Evolutionary conservation across 129 eudicot species (phyloP).

Genomic region (Dittrichia graveolens): DNA sequence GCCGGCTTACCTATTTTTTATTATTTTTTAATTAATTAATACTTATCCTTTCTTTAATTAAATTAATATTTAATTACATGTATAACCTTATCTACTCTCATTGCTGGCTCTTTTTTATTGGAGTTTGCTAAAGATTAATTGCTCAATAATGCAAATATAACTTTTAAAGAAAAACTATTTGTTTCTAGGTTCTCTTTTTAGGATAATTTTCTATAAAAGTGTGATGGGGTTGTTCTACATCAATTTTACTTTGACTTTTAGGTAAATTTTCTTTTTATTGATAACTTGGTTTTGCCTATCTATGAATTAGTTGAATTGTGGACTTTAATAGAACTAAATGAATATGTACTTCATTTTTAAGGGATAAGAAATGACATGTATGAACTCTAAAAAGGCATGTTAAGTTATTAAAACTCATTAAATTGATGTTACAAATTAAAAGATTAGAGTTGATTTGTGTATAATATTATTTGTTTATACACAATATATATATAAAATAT

Average conservation of each 20-base stretch:
- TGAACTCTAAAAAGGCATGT: too few relatives aligned
- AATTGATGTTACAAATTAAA: too few relatives aligned
- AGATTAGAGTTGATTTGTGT: too few relatives aligned
- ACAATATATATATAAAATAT: too few relatives aligned
- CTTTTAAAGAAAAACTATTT: conserved; percentile 2
- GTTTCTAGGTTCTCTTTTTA: not conserved
- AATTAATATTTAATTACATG: not conserved
- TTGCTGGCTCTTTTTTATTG: conserved; percentile 27
- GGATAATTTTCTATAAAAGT: not conserved
- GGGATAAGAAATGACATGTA: too few relatives aligned
- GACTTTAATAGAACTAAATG: not conserved
- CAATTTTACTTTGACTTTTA: conserved; percentile 6
- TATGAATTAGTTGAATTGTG: too few relatives aligned
- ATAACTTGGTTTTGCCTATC: too few relatives aligned
- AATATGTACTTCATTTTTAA: not conserved
- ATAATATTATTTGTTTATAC: too few relatives aligned
- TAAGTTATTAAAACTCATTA: too few relatives aligned
- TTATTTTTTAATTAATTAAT: not conserved
- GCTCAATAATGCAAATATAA: not conserved
- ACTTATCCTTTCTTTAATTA: conserved; percentile 8
- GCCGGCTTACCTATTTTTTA: conserved; percentile 28
- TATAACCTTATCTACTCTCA: conserved; percentile 31
- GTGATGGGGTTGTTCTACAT: conserved; percentile 5
- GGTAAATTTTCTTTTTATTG: not conserved
- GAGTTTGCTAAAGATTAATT: conserved; percentile 6